Percentiles rank a stretch among this genome's conserved stretches.
These are phyloP conservation scores for Pseudonitzschia delicatissima DNA, from an alignment of 108 stramenopile genomes.

Conservation along the genomic window DNA sequence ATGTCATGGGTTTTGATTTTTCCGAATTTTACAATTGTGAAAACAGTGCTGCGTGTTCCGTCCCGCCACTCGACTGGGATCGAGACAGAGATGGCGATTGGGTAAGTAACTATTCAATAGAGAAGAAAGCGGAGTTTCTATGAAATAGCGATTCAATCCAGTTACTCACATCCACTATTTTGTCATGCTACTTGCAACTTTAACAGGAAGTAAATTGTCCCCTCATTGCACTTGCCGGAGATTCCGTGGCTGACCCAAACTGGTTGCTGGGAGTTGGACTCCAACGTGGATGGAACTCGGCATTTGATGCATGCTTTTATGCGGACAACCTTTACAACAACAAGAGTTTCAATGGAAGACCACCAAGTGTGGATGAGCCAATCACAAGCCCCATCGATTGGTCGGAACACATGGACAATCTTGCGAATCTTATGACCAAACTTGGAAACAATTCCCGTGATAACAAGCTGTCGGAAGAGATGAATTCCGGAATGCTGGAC, in stretches of 20 bases:
- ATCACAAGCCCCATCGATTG: conserved; percentile 11
- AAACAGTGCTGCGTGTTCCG: conserved; percentile 16
- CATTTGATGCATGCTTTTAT: conserved; percentile 19
- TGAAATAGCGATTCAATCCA: background rate
- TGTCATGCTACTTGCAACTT: background rate
- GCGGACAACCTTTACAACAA: conserved; percentile 25
- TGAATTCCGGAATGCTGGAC: conserved; percentile 15
- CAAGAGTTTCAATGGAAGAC: conserved; percentile 19
- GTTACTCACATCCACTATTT: background rate
- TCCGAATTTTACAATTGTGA: conserved; percentile 22
- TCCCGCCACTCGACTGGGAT: conserved; percentile 13
- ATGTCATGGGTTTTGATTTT: conserved; percentile 22
- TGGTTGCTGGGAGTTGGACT: conserved; percentile 22
- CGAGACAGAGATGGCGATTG: too few relatives aligned
- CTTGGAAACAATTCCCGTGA: conserved; percentile 18
- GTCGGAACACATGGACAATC: conserved; percentile 24
- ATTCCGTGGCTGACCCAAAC: conserved; percentile 20
- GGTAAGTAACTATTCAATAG: too few relatives aligned
- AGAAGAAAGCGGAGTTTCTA: too few relatives aligned
- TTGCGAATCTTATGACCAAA: conserved; percentile 18
- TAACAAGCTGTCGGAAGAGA: conserved; percentile 12
- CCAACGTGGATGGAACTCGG: conserved; percentile 24
- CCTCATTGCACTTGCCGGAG: conserved; percentile 13
- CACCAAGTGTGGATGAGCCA: conserved; percentile 12
- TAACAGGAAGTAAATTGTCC: conserved; percentile 15